Conservation (phyloP, 1,284 basidiomycete species). For the Omphalotus olearius region DNA sequence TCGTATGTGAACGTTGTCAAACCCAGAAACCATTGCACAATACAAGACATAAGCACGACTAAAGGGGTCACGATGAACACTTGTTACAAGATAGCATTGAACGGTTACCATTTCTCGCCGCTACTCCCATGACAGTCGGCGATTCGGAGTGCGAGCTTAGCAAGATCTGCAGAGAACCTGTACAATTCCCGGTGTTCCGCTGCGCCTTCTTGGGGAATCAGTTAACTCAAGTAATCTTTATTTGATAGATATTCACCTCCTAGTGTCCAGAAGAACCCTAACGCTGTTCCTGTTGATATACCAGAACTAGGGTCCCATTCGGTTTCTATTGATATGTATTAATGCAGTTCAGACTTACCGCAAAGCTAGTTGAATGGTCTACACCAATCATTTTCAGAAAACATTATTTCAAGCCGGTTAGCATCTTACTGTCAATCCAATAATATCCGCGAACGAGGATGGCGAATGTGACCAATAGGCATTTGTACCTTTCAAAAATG, state of each 20-base stretch:
- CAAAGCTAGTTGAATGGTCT: conserved; percentile 64
- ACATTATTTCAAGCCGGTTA: background rate
- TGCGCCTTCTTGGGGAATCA: conserved; percentile 33
- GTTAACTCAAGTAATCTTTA: conserved; percentile 3
- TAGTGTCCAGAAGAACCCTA: conserved; percentile 70
- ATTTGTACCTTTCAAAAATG: conserved; percentile 45
- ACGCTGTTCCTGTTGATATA: conserved; percentile 60
- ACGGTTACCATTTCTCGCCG: conserved; percentile 56
- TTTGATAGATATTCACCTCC: conserved; percentile 35
- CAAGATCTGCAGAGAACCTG: conserved; percentile 62
- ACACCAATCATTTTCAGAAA: conserved; percentile 5
- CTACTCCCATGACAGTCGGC: conserved; percentile 59
- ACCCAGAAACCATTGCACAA: conserved; percentile 60
- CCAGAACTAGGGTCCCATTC: conserved; percentile 40
- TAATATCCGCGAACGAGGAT: conserved; percentile 53
- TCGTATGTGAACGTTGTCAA: conserved; percentile 60
- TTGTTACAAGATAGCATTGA: conserved; percentile 4
- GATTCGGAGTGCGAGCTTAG: conserved; percentile 59
- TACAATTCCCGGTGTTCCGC: conserved; percentile 58
- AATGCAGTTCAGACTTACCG: conserved; percentile 31
- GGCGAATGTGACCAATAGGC: conserved; percentile 63
- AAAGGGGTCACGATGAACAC: background rate
- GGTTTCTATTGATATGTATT: background rate
- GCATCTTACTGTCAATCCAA: conserved; percentile 56
- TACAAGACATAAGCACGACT: conserved; percentile 61